Percentiles rank a stretch among this genome's conserved stretches.
Conservation (phyloP, 2,329 filamentous ascomycete genomes). For the Chaetomium sp. region DNA sequence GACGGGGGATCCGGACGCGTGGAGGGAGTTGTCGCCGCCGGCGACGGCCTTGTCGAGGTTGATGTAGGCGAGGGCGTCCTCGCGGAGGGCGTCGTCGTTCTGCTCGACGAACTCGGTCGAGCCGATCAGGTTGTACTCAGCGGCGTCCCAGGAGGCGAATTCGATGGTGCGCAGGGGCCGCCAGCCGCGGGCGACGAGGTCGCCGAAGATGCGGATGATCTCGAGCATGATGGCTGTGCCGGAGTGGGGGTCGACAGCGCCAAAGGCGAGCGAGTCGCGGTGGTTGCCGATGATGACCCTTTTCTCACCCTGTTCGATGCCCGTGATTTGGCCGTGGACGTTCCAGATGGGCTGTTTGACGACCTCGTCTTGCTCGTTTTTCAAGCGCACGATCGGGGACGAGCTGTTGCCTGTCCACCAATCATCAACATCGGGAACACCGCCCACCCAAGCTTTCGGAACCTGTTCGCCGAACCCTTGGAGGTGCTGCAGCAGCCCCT, state of each 20-base stretch:
- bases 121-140: constrained; percentile 87
- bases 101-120: constrained; percentile 94
- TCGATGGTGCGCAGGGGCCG: constrained; percentile 88
- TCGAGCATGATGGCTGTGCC: constrained; percentile 91
- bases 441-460: constrained; percentile 66
- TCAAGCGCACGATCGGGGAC: constrained; percentile 72
- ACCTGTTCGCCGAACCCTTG: constrained; percentile 66
- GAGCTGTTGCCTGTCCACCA: constrained; percentile 79
- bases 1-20: constrained; percentile 73
- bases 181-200: constrained; percentile 73
- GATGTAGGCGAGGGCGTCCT: constrained; percentile 76
- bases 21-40: constrained; percentile 57
- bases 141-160: constrained; percentile 94
- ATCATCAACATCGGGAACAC: constrained; percentile 64
- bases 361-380: constrained; percentile 81
- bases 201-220: constrained; percentile 75
- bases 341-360: constrained; percentile 86
- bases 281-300: constrained; percentile 88
- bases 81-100: constrained; percentile 64
- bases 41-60: constrained; percentile 82
- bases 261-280: constrained; percentile 87
- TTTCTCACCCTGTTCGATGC: constrained; percentile 77
- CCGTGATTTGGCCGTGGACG: constrained; percentile 74
- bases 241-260: constrained; percentile 76
- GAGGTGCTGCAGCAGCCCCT: constrained; percentile 68